Conservation (phyloP, 2,329 filamentous ascomycete genomes). For the Exserohilum rostratum region DNA sequence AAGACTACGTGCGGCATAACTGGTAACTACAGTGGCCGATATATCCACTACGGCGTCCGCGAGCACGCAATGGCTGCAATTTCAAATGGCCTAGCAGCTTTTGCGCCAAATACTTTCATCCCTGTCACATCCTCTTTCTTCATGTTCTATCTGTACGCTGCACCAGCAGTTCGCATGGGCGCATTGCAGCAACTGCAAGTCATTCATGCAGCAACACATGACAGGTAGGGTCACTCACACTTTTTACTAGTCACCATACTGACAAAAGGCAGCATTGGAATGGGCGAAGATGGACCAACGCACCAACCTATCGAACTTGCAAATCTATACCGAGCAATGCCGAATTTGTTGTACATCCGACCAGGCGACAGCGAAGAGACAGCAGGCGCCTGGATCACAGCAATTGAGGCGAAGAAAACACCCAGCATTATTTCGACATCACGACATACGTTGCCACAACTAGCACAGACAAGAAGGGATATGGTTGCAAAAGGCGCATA, state of each 20-base stretch:
- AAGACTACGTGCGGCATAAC: conserved; percentile 54
- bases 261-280: conserved; percentile 49
- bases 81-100: conserved; percentile 63
- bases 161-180: conserved; percentile 66
- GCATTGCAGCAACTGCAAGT: conserved; percentile 61
- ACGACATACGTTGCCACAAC: conserved; percentile 54
- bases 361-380: conserved; percentile 65
- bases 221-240: conserved; percentile 35
- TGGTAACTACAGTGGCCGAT: conserved; percentile 61
- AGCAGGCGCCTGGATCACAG: conserved; percentile 59
- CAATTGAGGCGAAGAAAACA: conserved; percentile 49
- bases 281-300: conserved; percentile 65
- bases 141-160: conserved; percentile 68
- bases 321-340: conserved; percentile 66
- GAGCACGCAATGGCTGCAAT: conserved; percentile 48
- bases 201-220: conserved; percentile 67
- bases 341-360: conserved; percentile 65
- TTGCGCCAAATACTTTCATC: conserved; percentile 54
- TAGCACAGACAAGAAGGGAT: conserved; percentile 43
- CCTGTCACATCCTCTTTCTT: conserved; percentile 64
- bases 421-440: conserved; percentile 58
- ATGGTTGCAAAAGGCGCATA: conserved; percentile 55
- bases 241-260: neutral
- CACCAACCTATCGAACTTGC: conserved; percentile 67
- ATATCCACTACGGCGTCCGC: conserved; percentile 51